Evolutionary conservation across 768 basidiomycete genomes (phyloP).

Genomic region (Mycena haematopus): DNA sequence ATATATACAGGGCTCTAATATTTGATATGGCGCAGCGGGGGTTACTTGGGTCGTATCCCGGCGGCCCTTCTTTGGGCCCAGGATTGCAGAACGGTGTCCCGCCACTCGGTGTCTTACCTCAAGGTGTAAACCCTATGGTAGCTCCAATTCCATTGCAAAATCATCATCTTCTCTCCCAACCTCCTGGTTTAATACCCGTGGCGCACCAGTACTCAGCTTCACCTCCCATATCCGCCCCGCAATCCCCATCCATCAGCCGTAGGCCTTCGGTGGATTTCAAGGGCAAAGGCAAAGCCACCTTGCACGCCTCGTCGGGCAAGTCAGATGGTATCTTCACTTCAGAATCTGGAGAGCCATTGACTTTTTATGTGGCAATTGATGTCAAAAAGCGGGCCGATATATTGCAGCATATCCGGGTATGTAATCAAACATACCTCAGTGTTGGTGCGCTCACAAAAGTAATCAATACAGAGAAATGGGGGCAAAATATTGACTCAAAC

Average conservation of each 20-base stretch:
- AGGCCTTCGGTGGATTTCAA: conserved; percentile 16
- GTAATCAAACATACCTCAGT: conserved; percentile 29
- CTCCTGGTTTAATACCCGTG: conserved; percentile 17
- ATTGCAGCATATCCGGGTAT: conserved; percentile 66
- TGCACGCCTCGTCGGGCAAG: conserved; percentile 7
- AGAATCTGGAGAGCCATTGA: conserved; percentile 48
- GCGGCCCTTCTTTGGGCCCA: not conserved
- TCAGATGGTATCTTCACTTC: conserved; percentile 50
- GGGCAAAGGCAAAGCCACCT: conserved; percentile 24
- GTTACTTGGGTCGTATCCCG: not conserved
- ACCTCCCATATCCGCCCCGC: not conserved
- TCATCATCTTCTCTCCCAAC: conserved; percentile 6
- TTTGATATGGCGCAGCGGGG: conserved; percentile 7
- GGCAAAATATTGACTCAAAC: conserved; percentile 63
- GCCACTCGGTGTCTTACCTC: not conserved
- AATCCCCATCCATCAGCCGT: conserved; percentile 8
- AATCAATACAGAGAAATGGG: conserved; percentile 60
- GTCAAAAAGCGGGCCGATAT: conserved; percentile 57
- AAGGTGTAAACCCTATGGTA: conserved; percentile 6
- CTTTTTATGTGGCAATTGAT: conserved; percentile 76
- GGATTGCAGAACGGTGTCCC: conserved; percentile 8
- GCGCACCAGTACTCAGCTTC: conserved; percentile 3
- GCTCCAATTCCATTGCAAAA: not conserved
- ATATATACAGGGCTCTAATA: not conserved
- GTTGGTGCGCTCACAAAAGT: conserved; percentile 1